Conservation (phyloP, 1,284 basidiomycete genomes). For the Sporisorium sorghi region DNA sequence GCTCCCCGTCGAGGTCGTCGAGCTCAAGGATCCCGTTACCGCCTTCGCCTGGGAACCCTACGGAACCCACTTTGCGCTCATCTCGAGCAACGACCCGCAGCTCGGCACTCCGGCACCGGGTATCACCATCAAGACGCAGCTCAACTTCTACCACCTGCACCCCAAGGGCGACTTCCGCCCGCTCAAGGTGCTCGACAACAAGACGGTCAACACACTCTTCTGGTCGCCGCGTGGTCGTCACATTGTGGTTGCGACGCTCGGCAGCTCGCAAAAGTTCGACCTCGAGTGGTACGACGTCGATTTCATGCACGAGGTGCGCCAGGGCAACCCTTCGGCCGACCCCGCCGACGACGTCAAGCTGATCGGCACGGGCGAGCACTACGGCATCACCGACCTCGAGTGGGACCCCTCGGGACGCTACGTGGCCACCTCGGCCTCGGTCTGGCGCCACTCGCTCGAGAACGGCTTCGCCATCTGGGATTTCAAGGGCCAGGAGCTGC, state of each 20-base stretch:
- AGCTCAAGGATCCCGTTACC: conserved; percentile 95
- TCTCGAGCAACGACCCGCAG: conserved; percentile 94
- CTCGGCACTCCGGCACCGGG: conserved; percentile 86
- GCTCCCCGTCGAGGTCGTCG: conserved; percentile 96
- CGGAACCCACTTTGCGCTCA: conserved; percentile 94
- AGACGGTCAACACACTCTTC: conserved; percentile 92
- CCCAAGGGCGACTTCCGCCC: conserved; percentile 95
- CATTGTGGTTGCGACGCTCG: conserved; percentile 94
- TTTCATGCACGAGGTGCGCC: conserved; percentile 78
- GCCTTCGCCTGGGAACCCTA: conserved; percentile 99
- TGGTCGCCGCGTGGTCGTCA: conserved; percentile 98
- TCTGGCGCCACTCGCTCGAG: conserved; percentile 95
- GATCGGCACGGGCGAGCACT: conserved; percentile 89
- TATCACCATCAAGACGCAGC: conserved; percentile 92
- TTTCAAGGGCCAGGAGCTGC: conserved; percentile 91
- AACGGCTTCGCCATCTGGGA: conserved; percentile 98
- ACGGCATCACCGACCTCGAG: conserved; percentile 96
- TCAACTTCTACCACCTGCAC: conserved; percentile 96
- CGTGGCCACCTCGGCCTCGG: conserved; percentile 90
- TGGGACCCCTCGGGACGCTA: conserved; percentile 98
- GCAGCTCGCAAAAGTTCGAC: conserved; percentile 93
- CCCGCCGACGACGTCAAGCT: conserved; percentile 84
- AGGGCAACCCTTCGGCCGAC: conserved; percentile 75
- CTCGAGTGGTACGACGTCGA: conserved; percentile 99
- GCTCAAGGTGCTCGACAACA: conserved; percentile 83